A percentile compares a stretch with the other conserved stretches of the same genome.
Evolutionary conservation across 192 early-diverging fungal species (phyloP).

Genomic region (Phlyctochytrium bullatum): DNA sequence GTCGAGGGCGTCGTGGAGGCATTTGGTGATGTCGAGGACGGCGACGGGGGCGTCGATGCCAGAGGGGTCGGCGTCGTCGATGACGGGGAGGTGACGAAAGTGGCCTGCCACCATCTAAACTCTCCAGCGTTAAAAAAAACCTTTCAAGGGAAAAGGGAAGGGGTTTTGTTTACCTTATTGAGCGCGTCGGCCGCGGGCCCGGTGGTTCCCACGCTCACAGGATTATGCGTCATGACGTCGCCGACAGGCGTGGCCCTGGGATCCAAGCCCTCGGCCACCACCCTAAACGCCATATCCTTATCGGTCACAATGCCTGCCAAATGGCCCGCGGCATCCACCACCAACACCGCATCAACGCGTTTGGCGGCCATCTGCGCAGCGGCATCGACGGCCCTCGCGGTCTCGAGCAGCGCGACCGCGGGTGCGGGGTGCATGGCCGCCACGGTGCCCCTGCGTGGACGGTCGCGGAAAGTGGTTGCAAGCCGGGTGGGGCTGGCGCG

Average conservation of each 20-base stretch:
- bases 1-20: conserved; percentile 51
- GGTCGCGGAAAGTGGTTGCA: background rate
- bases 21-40: conserved; percentile 56
- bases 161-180: conserved; percentile 38
- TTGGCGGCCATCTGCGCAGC: conserved; percentile 87
- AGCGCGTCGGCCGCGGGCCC: conserved; percentile 49
- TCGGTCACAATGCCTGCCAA: conserved; percentile 96
- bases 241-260: conserved; percentile 58
- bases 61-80: background rate
- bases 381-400: conserved; percentile 47
- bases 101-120: conserved; percentile 47
- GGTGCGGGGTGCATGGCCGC: conserved; percentile 80
- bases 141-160: background rate
- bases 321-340: conserved; percentile 87
- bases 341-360: conserved; percentile 89
- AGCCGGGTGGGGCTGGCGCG: background rate
- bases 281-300: conserved; percentile 96
- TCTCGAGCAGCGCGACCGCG: conserved; percentile 70
- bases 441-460: conserved; percentile 68
- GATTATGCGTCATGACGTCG: conserved; percentile 87
- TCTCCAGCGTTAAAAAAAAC: background rate
- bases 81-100: conserved; percentile 53
- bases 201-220: conserved; percentile 77
- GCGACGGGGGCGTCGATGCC: conserved; percentile 38
- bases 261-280: conserved; percentile 77